These are phyloP conservation scores for Tolypocladium ophioglossoides DNA, from an alignment of 2,329 filamentous ascomycete genomes.

Conservation along the genomic window DNA sequence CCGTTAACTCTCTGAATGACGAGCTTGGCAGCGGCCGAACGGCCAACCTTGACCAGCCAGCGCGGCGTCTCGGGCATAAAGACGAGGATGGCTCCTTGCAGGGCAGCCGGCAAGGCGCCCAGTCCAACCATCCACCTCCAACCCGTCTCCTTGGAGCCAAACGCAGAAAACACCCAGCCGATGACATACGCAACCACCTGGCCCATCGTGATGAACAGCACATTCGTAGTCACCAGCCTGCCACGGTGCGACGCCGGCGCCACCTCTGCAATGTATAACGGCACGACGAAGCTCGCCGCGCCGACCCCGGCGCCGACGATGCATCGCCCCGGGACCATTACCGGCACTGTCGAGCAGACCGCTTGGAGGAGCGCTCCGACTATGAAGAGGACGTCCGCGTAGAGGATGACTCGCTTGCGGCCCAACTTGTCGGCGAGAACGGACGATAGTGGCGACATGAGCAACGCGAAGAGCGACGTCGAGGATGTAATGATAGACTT, in stretches of 20 bases:
- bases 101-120: constrained; percentile 62
- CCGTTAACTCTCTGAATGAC: constrained; percentile 60
- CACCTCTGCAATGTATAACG: constrained; percentile 81
- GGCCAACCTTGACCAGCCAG: constrained; percentile 67
- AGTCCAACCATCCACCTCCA: constrained; percentile 93
- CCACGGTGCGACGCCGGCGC: constrained; percentile 69
- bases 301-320: constrained; percentile 66
- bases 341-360: constrained; percentile 40
- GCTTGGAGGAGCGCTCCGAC: constrained; percentile 58
- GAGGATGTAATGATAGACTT: constrained; percentile 63
- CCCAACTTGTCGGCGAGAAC: constrained; percentile 52
- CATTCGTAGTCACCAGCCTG: constrained; percentile 69
- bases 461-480: constrained; percentile 55
- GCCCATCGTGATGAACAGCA: constrained; percentile 75
- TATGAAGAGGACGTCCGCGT: constrained; percentile 58
- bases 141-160: constrained; percentile 40
- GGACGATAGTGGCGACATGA: constrained; percentile 53
- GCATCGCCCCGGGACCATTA: constrained; percentile 58
- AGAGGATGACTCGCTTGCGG: constrained; percentile 50
- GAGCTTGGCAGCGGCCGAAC: constrained; percentile 46
- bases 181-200: constrained; percentile 82
- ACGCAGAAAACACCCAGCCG: constrained; percentile 63
- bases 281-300: constrained; percentile 70
- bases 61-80: constrained; percentile 82
- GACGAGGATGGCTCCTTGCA: constrained; percentile 59